phyloP scores from a whole-genome alignment of 495 filamentous ascomycete genomes.

The Platismatia glauca region DNA sequence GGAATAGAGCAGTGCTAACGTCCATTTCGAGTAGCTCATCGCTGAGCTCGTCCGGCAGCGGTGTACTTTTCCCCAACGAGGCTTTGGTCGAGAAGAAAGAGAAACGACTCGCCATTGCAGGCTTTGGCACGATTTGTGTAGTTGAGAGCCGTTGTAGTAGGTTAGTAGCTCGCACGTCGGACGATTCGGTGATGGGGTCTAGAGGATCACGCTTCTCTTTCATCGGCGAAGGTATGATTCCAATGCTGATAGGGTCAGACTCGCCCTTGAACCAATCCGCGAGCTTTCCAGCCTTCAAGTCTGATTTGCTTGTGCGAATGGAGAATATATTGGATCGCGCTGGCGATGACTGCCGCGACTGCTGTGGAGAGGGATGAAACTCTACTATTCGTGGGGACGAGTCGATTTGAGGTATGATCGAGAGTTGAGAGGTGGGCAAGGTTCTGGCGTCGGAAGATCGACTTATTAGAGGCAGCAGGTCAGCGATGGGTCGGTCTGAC shows the following conservation, averaged over 20 bases:
- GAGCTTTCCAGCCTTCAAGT: constrained; percentile 26
- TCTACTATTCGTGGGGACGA: background rate
- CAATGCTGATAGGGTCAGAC: constrained; percentile 40
- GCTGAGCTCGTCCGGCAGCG: constrained; percentile 28
- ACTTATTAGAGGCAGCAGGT: constrained; percentile 8
- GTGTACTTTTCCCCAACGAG: constrained; percentile 15
- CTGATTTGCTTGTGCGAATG: background rate
- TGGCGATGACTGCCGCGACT: constrained; percentile 9
- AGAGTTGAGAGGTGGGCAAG: background rate
- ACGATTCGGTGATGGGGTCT: constrained; percentile 19
- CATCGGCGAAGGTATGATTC: constrained; percentile 26
- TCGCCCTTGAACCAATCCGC: constrained; percentile 47
- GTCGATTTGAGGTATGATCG: background rate
- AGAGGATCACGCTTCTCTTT: constrained; percentile 23
- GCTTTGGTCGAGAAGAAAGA: constrained; percentile 19
- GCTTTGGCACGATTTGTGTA: constrained; percentile 1
- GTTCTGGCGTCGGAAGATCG: background rate
- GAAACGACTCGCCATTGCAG: constrained; percentile 20
- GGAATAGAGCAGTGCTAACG: constrained; percentile 16
- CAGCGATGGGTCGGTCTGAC: background rate
- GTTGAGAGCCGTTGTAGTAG: constrained; percentile 10
- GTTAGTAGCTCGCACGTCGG: constrained; percentile 19
- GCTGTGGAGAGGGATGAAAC: background rate
- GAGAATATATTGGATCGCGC: background rate
- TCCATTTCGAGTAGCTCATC: constrained; percentile 50